Evolutionary conservation across 1,284 basidiomycete genomes (phyloP), one percentile per base, ranked within the genome.

Genomic region (Phlebopus sp.): DNA sequence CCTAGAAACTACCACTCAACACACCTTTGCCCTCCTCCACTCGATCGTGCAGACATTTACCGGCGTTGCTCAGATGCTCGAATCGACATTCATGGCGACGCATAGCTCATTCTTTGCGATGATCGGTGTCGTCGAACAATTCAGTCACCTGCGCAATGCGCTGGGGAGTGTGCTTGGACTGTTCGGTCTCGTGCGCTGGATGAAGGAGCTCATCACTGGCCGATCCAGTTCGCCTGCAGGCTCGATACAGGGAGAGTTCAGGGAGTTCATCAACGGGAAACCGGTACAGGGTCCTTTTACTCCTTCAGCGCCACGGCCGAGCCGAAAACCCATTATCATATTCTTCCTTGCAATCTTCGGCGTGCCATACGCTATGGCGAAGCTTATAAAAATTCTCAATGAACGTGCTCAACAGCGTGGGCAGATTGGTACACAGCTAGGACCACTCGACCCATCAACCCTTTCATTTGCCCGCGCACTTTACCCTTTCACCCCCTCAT

Each of bases 51-150:
- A 94, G 55, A 97, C 96, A 2, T 97, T 99, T 68, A 84, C 88
- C 0, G 95, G 95, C 11, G 88, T 99, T 52, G 90, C 97, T 0
- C 97, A 99, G 69, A 96, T 99, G 84, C 84, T 99, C 58, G 96
- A 99, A 68, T 89, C 84, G 36, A 99, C 97, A 3, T 99, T 97
- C 70, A 93, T 98, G 89, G 97, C 97, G 3, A 99, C 97, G 0
- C 97, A 99, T 70, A 94, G 91, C 4, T 90, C 85, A 37, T 99
- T 99, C 74, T 99, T 98, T 67, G 96, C 96, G 51, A 97, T 99
- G 90, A 93, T 98, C 47, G 93, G 94, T 52, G 95, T 99, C 23
- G 82, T 95, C 34, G 96, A 99, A 63, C 97, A 99, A 67, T 90
- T 99, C 61, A 86, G 86, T 7, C 87, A 90, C 57, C 79, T 98